A percentile compares a stretch with the other conserved stretches of the same genome.
Conservation (phyloP, 306 rosid genomes). For the Acacia melanoxylon region DNA sequence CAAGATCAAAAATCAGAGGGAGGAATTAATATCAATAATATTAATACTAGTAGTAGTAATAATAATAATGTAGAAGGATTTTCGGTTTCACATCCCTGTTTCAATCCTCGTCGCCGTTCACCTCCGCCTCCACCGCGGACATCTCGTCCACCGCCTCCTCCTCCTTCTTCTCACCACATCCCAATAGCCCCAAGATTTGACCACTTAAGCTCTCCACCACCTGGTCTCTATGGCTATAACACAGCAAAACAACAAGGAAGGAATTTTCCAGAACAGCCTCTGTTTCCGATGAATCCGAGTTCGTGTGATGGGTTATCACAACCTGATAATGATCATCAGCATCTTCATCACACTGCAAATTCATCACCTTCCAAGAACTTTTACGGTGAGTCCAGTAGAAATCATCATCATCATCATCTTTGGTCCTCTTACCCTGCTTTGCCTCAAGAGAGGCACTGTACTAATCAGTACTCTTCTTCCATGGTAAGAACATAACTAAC, state of each 20-base stretch:
- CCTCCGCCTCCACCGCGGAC: background rate
- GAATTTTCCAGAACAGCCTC: conserved; percentile 26
- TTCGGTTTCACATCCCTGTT: conserved; percentile 19
- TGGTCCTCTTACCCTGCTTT: conserved; percentile 36
- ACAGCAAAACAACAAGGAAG: background rate
- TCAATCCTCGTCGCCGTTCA: conserved; percentile 12
- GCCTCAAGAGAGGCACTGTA: conserved; percentile 29
- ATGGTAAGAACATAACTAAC: conserved; percentile 32
- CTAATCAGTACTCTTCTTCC: conserved; percentile 24
- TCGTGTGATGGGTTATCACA: conserved; percentile 34
- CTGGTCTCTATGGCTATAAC: conserved; percentile 13
- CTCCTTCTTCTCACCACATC: background rate
- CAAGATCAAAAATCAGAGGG: conserved; percentile 41
- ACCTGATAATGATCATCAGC: conserved; percentile 11
- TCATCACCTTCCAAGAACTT: conserved; percentile 30
- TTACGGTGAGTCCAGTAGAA: conserved; percentile 22
- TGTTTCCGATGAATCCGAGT: conserved; percentile 22
- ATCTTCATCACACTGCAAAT: background rate
- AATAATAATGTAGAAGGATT: conserved; percentile 28
- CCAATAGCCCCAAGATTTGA: conserved; percentile 32
- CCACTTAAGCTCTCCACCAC: conserved; percentile 24
- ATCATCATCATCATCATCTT: background rate
- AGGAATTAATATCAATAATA: background rate
- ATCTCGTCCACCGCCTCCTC: background rate
- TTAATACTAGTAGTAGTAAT: background rate